Percentiles rank a stretch among this genome's conserved stretches.
Evolutionary conservation across 179 eudicot genomes (phyloP).

Genomic region (Patellifolia procumbens): DNA sequence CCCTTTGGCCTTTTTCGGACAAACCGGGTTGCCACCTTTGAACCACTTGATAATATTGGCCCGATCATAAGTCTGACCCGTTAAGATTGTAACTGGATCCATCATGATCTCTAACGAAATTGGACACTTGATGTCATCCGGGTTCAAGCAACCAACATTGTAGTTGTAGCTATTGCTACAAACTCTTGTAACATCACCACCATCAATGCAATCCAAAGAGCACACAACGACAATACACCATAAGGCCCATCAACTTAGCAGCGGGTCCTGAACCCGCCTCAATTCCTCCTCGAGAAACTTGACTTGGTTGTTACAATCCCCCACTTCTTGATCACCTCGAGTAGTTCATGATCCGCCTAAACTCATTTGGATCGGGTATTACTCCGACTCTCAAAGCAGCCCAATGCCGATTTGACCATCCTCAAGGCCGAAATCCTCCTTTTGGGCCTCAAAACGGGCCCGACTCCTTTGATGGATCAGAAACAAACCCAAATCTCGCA

Average conservation of each 20-base stretch:
- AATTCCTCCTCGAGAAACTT: slow-evolving; percentile 57
- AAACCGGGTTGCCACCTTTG: slow-evolving; percentile 55
- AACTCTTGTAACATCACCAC: slow-evolving; percentile 3
- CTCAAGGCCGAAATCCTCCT: slow-evolving; percentile 35
- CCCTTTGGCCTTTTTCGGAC: slow-evolving; percentile 76
- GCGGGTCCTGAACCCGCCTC: slow-evolving; percentile 34
- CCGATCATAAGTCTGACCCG: slow-evolving; percentile 90
- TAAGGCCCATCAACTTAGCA: slow-evolving; percentile 46
- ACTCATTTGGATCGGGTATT: slow-evolving; percentile 52
- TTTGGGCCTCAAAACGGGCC: slow-evolving; percentile 36
- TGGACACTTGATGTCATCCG: slow-evolving; percentile 81
- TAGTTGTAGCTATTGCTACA: neutral
- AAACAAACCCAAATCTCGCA: slow-evolving; percentile 34
- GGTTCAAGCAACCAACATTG: slow-evolving; percentile 38
- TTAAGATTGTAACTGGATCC: slow-evolving; percentile 72
- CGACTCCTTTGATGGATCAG: slow-evolving; percentile 38
- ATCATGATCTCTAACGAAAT: slow-evolving; percentile 81
- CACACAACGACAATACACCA: slow-evolving; percentile 61
- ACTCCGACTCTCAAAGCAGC: slow-evolving; percentile 43
- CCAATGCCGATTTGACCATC: slow-evolving; percentile 33
- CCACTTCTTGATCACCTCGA: slow-evolving; percentile 67
- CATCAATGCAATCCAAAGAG: slow-evolving; percentile 42
- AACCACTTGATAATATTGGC: slow-evolving; percentile 79
- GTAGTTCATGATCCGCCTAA: slow-evolving; percentile 47
- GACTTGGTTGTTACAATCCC: slow-evolving; percentile 53